Evolutionary conservation across 2,329 filamentous ascomycete genomes (phyloP).

Genomic region (Microsporum ferrugineum): DNA sequence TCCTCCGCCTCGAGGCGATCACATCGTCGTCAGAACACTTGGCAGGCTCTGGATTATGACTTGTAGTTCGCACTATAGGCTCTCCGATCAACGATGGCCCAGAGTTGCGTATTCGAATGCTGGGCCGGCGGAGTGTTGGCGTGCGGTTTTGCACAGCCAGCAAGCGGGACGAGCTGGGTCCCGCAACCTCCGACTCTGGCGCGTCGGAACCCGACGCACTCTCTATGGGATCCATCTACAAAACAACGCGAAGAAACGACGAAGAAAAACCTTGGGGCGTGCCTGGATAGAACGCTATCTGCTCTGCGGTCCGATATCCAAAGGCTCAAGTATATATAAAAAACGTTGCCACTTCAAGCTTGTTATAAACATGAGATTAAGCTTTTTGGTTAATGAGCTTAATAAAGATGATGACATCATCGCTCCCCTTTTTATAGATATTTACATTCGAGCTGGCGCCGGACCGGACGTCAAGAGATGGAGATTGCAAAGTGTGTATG

Average conservation of each 20-base stretch:
- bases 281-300: background rate
- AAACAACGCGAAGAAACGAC: background rate
- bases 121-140: constrained; percentile 11
- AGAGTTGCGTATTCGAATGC: constrained; percentile 13
- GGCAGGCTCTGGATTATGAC: background rate
- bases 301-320: background rate
- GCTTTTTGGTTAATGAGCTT: background rate
- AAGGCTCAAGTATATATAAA: background rate
- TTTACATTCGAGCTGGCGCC: no score
- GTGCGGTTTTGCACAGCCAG: background rate
- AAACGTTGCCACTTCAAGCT: background rate
- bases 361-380: background rate
- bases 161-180: background rate
- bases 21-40: background rate
- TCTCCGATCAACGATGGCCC: background rate
- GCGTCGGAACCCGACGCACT: background rate
- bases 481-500: no score
- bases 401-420: no score
- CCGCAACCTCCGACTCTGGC: background rate
- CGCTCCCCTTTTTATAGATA: no score
- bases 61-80: background rate
- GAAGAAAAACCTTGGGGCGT: background rate
- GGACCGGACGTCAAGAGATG: no score
- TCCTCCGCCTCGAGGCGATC: constrained; percentile 25
- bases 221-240: background rate